phyloP scores from a whole-genome alignment of 306 rosid genomes.

The Dryas drummondii region DNA sequence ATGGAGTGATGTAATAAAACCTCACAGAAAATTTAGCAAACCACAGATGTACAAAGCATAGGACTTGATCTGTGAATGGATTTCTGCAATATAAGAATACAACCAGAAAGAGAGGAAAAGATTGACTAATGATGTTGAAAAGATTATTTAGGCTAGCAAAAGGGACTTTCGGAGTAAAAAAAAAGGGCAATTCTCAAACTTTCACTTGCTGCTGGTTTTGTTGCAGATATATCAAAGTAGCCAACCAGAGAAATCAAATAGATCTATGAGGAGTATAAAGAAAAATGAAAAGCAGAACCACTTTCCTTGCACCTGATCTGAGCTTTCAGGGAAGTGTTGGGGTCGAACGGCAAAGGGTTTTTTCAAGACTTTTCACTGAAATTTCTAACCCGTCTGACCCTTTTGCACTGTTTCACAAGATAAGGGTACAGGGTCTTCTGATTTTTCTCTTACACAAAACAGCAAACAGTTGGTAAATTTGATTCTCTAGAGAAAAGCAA shows the following conservation, averaged over 20 bases:
- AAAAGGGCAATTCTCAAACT: conserved; percentile 12
- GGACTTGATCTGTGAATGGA: too few relatives aligned
- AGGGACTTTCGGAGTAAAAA: conserved; percentile 24
- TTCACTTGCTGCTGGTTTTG: conserved; percentile 4
- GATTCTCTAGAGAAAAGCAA: conserved; percentile 45
- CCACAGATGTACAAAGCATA: not conserved
- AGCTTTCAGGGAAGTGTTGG: conserved; percentile 10
- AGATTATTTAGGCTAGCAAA: not conserved
- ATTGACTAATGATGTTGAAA: not conserved
- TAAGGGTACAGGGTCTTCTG: conserved; percentile 13
- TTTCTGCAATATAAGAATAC: not conserved
- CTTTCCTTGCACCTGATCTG: conserved; percentile 17
- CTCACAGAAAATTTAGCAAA: not conserved
- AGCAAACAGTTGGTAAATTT: conserved; percentile 26
- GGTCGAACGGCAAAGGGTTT: not conserved
- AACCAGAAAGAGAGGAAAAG: not conserved
- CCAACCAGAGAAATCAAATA: conserved; percentile 18
- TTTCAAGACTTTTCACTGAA: not conserved
- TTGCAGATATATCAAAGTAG: conserved; percentile 23
- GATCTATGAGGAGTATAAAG: not conserved
- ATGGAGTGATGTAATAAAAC: not conserved
- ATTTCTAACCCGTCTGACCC: not conserved
- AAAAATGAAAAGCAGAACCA: conserved; percentile 6
- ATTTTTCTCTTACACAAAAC: conserved; percentile 23
- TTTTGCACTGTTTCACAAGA: not conserved